A percentile compares a stretch with the other conserved stretches of the same genome.
phyloP scores from a whole-genome alignment of 1,139 yeast genomes.

The Yamadazyma dushanensis region DNA sequence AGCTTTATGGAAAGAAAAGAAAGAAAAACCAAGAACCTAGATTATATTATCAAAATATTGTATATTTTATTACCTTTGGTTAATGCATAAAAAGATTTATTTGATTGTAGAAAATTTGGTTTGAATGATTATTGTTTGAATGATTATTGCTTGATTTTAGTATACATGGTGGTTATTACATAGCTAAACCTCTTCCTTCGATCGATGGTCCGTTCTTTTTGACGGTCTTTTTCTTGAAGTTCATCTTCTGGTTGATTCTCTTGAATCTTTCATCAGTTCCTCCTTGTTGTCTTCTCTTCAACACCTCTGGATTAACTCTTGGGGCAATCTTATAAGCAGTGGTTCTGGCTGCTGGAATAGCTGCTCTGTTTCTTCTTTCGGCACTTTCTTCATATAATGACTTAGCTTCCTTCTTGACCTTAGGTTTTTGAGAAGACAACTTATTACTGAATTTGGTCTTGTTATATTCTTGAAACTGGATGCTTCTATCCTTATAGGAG shows the following conservation, averaged over 20 bases:
- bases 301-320: conserved; percentile 53
- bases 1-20: conserved; percentile 99
- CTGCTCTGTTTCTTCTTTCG: conserved; percentile 90
- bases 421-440: conserved; percentile 37
- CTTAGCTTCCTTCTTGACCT: conserved; percentile 42
- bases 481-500: conserved; percentile 85
- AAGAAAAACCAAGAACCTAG: conserved; percentile 99
- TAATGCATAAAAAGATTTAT: conserved; percentile 19
- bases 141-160: no score
- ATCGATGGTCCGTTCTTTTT: conserved; percentile 75
- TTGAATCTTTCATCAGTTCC: conserved; percentile 78
- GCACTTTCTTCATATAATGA: conserved; percentile 86
- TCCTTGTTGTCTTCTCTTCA: conserved; percentile 42
- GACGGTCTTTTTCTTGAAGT: conserved; percentile 45
- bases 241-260: conserved; percentile 62
- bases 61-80: conserved; percentile 17
- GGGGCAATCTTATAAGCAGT: conserved; percentile 93
- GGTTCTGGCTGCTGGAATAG: conserved; percentile 87
- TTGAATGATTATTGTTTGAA: no score
- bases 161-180: conserved; percentile 23
- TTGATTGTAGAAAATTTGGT: no score
- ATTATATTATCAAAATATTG: conserved; percentile 12
- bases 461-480: conserved; percentile 71
- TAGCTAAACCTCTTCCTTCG: conserved; percentile 68
- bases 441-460: conserved; percentile 54